phyloP scores from a whole-genome alignment of 2,329 filamentous ascomycete genomes.

The Neocatenulostroma microsporum region DNA sequence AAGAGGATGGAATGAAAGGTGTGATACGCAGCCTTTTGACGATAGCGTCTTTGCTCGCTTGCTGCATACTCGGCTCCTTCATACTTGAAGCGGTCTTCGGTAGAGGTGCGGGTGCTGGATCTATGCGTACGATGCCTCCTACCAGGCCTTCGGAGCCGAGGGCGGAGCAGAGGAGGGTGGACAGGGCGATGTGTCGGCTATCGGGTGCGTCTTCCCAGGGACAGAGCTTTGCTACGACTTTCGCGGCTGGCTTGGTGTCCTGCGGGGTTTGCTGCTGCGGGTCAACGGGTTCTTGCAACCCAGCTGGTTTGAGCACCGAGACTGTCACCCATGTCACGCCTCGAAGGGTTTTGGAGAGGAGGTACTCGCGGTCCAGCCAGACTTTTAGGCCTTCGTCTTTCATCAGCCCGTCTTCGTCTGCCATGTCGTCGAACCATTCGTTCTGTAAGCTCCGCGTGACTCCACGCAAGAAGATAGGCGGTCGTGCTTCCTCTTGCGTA shows the following conservation, averaged over 20 bases:
- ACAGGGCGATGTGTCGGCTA: conserved; percentile 70
- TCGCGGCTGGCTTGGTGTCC: conserved; percentile 52
- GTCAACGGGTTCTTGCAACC: conserved; percentile 63
- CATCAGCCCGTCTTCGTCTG: conserved; percentile 37
- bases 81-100: conserved; percentile 50
- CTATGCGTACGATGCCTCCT: conserved; percentile 78
- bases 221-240: conserved; percentile 66
- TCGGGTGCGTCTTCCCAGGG: conserved; percentile 85
- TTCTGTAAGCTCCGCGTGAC: conserved; percentile 62
- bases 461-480: conserved; percentile 67
- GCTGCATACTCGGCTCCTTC: conserved; percentile 31
- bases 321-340: conserved; percentile 71
- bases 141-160: conserved; percentile 66
- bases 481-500: conserved; percentile 55
- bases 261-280: conserved; percentile 61
- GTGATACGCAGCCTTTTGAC: conserved; percentile 67
- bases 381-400: conserved; percentile 58
- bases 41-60: conserved; percentile 36
- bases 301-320: conserved; percentile 78
- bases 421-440: conserved; percentile 64
- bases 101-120: conserved; percentile 69
- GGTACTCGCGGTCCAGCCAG: conserved; percentile 76
- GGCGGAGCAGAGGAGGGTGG: conserved; percentile 64
- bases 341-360: conserved; percentile 63
- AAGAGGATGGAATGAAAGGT: conserved; percentile 60